Conservation (phyloP, 2,329 filamentous ascomycete species). For the Colletotrichum noveboracense region DNA sequence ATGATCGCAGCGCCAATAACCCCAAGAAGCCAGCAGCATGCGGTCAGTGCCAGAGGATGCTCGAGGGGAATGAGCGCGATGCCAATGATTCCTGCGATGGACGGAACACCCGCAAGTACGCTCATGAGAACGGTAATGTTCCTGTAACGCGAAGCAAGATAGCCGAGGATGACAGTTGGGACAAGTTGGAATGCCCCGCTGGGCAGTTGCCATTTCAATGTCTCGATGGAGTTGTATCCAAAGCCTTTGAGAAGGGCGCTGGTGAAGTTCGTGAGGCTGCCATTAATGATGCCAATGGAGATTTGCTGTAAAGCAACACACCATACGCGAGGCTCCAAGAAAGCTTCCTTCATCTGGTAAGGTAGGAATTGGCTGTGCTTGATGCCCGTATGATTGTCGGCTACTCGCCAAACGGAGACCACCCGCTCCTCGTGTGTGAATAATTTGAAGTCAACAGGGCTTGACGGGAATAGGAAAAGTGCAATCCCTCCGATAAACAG, state of each 20-base stretch:
- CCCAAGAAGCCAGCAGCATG: constrained; percentile 58
- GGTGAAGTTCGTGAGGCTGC: background rate
- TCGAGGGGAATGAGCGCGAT: constrained; percentile 51
- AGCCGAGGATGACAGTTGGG: background rate
- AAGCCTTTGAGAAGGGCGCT: background rate
- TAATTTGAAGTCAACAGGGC: background rate
- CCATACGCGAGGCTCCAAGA: background rate
- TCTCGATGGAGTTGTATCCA: background rate
- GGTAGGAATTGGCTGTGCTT: background rate
- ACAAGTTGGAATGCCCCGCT: background rate
- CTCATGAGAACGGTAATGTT: background rate
- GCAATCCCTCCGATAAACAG: background rate
- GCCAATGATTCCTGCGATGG: constrained; percentile 51
- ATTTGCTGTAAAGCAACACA: background rate
- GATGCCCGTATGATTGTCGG: background rate
- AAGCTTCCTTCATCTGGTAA: background rate
- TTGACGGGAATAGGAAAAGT: background rate
- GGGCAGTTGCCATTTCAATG: background rate
- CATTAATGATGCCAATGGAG: background rate
- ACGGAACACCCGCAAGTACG: constrained; percentile 19
- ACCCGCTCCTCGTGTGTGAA: background rate
- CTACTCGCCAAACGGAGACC: background rate
- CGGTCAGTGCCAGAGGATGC: constrained; percentile 52
- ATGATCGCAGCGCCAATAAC: constrained; percentile 55
- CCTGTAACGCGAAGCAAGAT: background rate